Evolutionary conservation across 1,139 yeast genomes (phyloP).

Genomic region (Insectozyma bohioensis): DNA sequence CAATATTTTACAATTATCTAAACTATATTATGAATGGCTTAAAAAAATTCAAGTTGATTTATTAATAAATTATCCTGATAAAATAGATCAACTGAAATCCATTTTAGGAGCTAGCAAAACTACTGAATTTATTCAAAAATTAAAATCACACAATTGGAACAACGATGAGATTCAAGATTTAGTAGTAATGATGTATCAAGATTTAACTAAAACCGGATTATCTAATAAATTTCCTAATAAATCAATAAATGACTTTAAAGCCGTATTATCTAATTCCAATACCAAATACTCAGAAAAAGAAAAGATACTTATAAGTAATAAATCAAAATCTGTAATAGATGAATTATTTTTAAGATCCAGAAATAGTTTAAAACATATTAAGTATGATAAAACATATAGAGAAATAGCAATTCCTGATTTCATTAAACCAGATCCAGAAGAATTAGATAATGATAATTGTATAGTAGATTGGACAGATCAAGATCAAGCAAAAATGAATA

Average conservation of each 20-base stretch:
- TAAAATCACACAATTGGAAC: conserved; percentile 3
- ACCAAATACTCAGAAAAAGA: too few species aligned
- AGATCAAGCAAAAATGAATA: background rate
- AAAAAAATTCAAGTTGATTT: conserved; percentile 1
- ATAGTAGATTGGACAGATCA: conserved; percentile 1
- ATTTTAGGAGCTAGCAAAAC: too few species aligned
- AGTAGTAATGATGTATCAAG: conserved; percentile 4
- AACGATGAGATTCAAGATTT: conserved; percentile 9
- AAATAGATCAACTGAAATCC: background rate
- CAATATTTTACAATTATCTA: conserved; percentile 1
- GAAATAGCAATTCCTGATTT: conserved; percentile 18
- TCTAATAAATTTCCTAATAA: conserved; percentile 4
- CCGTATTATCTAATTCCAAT: conserved; percentile 2
- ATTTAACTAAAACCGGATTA: conserved; percentile 7
- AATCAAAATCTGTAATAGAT: conserved; percentile 4
- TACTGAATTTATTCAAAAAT: background rate
- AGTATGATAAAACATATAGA: too few species aligned
- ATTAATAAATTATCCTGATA: conserved; percentile 1
- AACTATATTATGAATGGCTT: conserved; percentile 2
- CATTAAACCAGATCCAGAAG: conserved; percentile 16
- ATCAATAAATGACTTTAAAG: conserved; percentile 4
- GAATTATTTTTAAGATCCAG: conserved; percentile 9
- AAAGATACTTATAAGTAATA: background rate
- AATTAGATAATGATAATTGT: conserved; percentile 2
- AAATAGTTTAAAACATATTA: too few species aligned